phyloP scores from a whole-genome alignment of 2,329 filamentous ascomycete genomes.

The Plenodomus lindquistii region DNA sequence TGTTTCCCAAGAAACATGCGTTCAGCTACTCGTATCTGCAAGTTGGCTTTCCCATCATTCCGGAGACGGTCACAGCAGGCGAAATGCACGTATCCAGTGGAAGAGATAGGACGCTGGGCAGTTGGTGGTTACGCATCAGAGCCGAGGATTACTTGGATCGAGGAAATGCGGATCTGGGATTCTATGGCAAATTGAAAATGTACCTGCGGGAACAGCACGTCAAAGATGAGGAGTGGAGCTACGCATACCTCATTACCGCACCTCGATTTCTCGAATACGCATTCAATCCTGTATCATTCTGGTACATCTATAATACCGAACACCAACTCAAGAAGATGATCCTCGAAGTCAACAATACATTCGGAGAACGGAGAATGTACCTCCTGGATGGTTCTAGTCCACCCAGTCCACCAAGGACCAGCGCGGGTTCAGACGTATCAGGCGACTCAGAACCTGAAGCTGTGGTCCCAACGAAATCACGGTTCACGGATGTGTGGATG shows the following conservation, averaged over 20 bases:
- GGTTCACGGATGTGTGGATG: constrained; percentile 59
- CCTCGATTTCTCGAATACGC: constrained; percentile 70
- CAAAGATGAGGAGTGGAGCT: constrained; percentile 63
- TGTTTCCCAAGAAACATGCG: constrained; percentile 69
- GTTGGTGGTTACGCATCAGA: constrained; percentile 63
- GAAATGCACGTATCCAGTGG: constrained; percentile 20
- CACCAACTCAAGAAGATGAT: constrained; percentile 66
- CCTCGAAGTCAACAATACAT: constrained; percentile 77
- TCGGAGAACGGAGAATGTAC: constrained; percentile 71
- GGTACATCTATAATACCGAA: constrained; percentile 70
- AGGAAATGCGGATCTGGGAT: constrained; percentile 54
- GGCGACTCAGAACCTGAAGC: constrained; percentile 7
- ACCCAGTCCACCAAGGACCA: constrained; percentile 31
- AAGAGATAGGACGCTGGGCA: constrained; percentile 33
- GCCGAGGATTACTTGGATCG: constrained; percentile 65
- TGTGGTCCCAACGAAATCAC: constrained; percentile 12
- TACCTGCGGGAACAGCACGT: constrained; percentile 63
- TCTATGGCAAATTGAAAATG: constrained; percentile 65
- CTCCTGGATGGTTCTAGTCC: constrained; percentile 52
- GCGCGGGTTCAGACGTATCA: background rate
- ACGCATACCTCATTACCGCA: constrained; percentile 73
- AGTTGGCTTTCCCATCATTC: constrained; percentile 69
- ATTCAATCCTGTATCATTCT: constrained; percentile 78
- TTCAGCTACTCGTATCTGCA: constrained; percentile 74
- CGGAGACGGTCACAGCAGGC: constrained; percentile 49